These are phyloP conservation scores for Oropetium thomaeum DNA, from an alignment of 176 grass and related monocot genomes.

Conservation along the genomic window DNA sequence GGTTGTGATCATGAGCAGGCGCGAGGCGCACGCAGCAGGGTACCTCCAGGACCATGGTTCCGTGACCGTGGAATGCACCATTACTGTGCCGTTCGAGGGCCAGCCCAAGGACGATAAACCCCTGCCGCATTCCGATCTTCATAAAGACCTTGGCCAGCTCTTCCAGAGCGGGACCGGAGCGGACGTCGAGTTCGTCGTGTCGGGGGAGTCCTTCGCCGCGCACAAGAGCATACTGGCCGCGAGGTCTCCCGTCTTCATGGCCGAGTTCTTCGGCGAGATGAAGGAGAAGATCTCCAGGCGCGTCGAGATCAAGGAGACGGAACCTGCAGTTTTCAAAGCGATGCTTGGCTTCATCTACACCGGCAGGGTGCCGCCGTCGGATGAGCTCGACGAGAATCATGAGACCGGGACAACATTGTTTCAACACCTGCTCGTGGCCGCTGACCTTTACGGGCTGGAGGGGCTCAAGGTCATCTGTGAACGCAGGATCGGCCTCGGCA, in stretches of 20 bases:
- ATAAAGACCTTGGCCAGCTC: neutral
- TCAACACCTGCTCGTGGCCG: too few relatives aligned
- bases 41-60: neutral
- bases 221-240: constrained; percentile 6
- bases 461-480: constrained; percentile 24
- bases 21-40: neutral
- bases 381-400: neutral
- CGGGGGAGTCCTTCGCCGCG: constrained; percentile 6
- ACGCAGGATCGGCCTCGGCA: constrained; percentile 21
- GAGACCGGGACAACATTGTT: too few relatives aligned
- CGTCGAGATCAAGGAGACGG: constrained; percentile 18
- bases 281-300: neutral
- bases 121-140: neutral
- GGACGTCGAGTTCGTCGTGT: constrained; percentile 13
- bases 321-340: constrained; percentile 23
- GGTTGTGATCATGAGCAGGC: neutral
- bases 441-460: too few relatives aligned
- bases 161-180: constrained; percentile 10
- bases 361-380: neutral
- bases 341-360: constrained; percentile 51
- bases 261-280: constrained; percentile 6
- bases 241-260: constrained; percentile 15
- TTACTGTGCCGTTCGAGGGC: neutral
- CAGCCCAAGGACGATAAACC: neutral
- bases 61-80: neutral